A percentile compares a stretch with the other conserved stretches of the same genome.
Evolutionary conservation across 2,329 filamentous ascomycete species (phyloP).

Genomic region (Leptographium lundbergii): DNA sequence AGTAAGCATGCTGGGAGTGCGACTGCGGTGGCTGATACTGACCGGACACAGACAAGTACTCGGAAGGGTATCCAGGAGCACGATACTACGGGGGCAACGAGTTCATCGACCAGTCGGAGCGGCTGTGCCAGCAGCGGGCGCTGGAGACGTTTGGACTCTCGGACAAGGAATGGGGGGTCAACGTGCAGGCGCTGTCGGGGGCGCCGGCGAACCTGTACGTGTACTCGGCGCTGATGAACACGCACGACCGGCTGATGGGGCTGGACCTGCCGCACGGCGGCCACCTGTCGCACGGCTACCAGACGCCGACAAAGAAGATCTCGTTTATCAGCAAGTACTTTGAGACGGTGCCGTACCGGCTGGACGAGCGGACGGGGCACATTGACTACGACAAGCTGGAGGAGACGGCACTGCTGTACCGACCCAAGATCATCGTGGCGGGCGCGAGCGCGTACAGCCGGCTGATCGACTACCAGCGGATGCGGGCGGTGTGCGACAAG

Average conservation of each 20-base stretch:
- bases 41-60: constrained; percentile 68
- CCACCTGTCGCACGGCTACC: constrained; percentile 93
- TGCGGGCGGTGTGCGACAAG: constrained; percentile 85
- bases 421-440: constrained; percentile 90
- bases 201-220: constrained; percentile 73
- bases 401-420: constrained; percentile 74
- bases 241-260: constrained; percentile 93
- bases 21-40: neutral
- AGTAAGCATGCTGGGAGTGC: constrained; percentile 39
- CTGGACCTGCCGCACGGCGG: constrained; percentile 93
- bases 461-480: constrained; percentile 85
- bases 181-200: constrained; percentile 81
- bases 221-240: constrained; percentile 84
- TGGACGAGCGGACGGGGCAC: constrained; percentile 78
- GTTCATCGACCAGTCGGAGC: constrained; percentile 84
- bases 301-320: constrained; percentile 88
- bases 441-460: constrained; percentile 94
- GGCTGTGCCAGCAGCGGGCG: constrained; percentile 80
- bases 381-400: constrained; percentile 94
- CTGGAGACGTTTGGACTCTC: constrained; percentile 77
- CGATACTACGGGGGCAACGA: constrained; percentile 96
- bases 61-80: constrained; percentile 91
- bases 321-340: constrained; percentile 99
- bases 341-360: constrained; percentile 88
- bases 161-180: constrained; percentile 86